These are phyloP conservation scores for Neurospora sp. DNA, from an alignment of 495 filamentous ascomycete species.

Conservation along the genomic window DNA sequence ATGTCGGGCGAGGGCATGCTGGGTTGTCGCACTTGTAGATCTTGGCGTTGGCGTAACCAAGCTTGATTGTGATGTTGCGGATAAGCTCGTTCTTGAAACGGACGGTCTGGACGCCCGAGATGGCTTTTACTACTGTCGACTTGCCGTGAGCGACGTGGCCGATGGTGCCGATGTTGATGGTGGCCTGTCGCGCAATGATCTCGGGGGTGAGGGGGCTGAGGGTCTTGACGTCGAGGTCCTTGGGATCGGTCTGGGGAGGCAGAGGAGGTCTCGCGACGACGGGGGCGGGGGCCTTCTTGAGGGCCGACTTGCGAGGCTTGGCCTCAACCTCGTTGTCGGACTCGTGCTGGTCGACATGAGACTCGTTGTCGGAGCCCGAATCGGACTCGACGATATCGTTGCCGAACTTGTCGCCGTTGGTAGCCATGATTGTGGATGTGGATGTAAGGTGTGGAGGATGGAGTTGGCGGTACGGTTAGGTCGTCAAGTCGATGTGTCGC, in stretches of 20 bases:
- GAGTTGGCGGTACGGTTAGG: too few species aligned
- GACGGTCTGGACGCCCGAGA: conserved; percentile 96
- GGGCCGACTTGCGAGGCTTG: conserved; percentile 32
- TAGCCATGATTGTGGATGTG: conserved; percentile 26
- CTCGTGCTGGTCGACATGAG: conserved; percentile 26
- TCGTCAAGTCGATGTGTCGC: conserved; percentile 4
- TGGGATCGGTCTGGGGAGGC: conserved; percentile 84
- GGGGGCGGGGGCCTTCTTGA: conserved; percentile 38
- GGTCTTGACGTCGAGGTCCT: conserved; percentile 65
- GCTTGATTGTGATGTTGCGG: conserved; percentile 98
- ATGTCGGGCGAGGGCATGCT: conserved; percentile 85
- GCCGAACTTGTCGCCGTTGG: conserved; percentile 38
- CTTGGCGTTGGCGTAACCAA: conserved; percentile 98
- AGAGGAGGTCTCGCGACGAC: conserved; percentile 43
- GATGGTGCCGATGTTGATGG: conserved; percentile 98
- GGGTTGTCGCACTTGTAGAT: conserved; percentile 96
- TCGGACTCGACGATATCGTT: conserved; percentile 38
- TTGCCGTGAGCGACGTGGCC: conserved; percentile 98
- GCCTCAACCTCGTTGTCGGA: conserved; percentile 31
- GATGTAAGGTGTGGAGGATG: conserved; percentile 1
- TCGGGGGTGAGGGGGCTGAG: conserved; percentile 85
- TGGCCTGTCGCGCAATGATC: conserved; percentile 94
- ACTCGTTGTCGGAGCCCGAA: conserved; percentile 38
- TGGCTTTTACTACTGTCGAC: conserved; percentile 96
- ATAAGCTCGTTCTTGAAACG: conserved; percentile 99